These are phyloP conservation scores for Cutaneotrichosporon cavernicola DNA, from an alignment of 1,284 basidiomycete genomes.

Conservation along the genomic window DNA sequence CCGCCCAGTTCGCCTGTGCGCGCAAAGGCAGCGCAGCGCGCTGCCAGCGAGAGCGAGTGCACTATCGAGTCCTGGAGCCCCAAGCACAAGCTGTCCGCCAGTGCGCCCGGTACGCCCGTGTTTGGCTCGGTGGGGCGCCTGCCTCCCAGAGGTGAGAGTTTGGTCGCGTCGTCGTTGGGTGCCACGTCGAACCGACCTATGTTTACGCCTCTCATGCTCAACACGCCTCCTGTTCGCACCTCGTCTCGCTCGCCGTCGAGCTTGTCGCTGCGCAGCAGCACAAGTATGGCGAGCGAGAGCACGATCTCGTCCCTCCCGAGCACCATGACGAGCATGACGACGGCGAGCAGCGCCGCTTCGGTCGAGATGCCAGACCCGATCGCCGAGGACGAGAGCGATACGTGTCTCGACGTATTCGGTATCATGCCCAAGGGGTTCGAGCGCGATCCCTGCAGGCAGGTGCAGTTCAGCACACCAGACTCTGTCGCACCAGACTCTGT, in stretches of 20 bases:
- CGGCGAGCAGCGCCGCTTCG: constrained; percentile 17
- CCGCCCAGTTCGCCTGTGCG: background rate
- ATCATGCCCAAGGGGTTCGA: background rate
- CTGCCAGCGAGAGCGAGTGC: constrained; percentile 1
- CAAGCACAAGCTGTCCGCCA: constrained; percentile 5
- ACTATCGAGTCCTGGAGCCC: no score
- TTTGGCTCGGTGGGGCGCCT: background rate
- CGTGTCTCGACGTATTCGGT: background rate
- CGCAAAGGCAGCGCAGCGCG: background rate
- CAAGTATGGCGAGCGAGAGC: constrained; percentile 10
- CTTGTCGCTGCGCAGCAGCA: constrained; percentile 14
- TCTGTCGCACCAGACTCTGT: background rate
- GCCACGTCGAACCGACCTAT: constrained; percentile 3
- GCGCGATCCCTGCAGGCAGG: constrained; percentile 4
- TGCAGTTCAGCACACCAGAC: background rate
- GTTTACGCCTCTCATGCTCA: background rate
- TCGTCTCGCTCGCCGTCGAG: constrained; percentile 14
- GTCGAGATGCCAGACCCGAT: constrained; percentile 24
- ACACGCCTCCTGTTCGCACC: background rate
- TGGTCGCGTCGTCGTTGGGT: constrained; percentile 7
- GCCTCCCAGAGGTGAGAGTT: constrained; percentile 12
- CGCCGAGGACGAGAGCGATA: constrained; percentile 14
- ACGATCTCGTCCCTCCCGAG: constrained; percentile 11
- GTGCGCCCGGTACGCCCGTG: constrained; percentile 8
- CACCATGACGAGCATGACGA: constrained; percentile 17